phyloP scores from a whole-genome alignment of 139 green algal species.

The Chlamydomonas eustigma region DNA sequence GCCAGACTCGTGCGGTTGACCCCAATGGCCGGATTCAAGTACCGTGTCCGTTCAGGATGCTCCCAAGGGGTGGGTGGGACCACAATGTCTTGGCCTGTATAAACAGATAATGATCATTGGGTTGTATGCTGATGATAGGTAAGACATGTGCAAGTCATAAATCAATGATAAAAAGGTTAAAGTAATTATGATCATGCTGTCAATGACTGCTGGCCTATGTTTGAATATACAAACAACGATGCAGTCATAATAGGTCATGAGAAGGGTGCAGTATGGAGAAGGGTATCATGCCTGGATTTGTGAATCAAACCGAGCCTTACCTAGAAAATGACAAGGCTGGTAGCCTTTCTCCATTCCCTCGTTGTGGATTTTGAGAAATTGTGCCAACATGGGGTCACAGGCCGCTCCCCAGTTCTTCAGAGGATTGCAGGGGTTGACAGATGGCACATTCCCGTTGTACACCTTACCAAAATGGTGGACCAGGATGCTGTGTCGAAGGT shows the following conservation, averaged over 20 bases:
- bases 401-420: not conserved
- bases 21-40: not conserved
- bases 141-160: no score
- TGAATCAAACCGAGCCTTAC: no score
- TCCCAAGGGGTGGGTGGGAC: conserved; percentile 1
- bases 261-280: no score
- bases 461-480: conserved; percentile 13
- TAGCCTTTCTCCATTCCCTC: not conserved
- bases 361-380: not conserved
- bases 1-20: not conserved
- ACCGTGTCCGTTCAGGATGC: not conserved
- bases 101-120: no score
- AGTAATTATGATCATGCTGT: no score
- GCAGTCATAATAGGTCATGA: no score
- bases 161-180: no score
- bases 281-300: no score
- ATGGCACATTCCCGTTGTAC: conserved; percentile 3
- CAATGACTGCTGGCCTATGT: no score
- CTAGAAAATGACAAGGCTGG: conserved; percentile 8
- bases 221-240: no score
- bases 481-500: not conserved
- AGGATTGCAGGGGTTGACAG: conserved; percentile 1
- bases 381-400: not conserved
- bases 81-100: conserved; percentile 8
- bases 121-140: no score